These are phyloP conservation scores for Paraphaeosphaeria minitans DNA, from an alignment of 2,329 filamentous ascomycete genomes.

Conservation along the genomic window DNA sequence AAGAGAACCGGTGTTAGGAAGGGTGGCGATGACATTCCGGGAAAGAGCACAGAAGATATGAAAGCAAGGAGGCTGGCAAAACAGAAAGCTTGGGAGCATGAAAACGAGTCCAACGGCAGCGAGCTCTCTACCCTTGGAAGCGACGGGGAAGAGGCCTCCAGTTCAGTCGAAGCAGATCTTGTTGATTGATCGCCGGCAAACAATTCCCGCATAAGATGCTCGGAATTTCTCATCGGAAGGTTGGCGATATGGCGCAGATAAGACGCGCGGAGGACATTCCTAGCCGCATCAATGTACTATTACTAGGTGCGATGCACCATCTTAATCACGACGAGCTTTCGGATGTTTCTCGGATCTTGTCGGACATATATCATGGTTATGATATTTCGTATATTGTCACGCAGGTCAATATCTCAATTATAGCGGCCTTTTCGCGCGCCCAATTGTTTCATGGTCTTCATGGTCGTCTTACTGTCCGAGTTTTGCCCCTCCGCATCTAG, in stretches of 20 bases:
- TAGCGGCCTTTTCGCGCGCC: background rate
- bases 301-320: background rate
- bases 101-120: constrained; percentile 33
- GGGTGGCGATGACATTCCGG: constrained; percentile 29
- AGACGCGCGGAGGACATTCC: background rate
- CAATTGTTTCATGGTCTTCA: too few relatives aligned
- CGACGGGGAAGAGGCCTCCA: constrained; percentile 23
- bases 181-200: too few relatives aligned
- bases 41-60: constrained; percentile 17
- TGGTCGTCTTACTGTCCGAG: too few relatives aligned
- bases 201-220: too few relatives aligned
- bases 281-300: background rate
- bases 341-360: background rate
- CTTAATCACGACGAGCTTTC: background rate
- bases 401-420: background rate
- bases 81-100: constrained; percentile 27
- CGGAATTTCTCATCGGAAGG: too few relatives aligned
- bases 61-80: constrained; percentile 13
- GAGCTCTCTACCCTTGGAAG: constrained; percentile 36
- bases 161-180: background rate
- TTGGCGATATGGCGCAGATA: background rate
- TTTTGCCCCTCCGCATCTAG: background rate
- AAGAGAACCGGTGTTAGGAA: constrained; percentile 62
- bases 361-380: background rate
- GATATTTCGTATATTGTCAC: background rate